A percentile compares a stretch with the other conserved stretches of the same genome.
phyloP scores from a whole-genome alignment of 1,139 yeast species.

The Scheffersomyces quercinus region DNA sequence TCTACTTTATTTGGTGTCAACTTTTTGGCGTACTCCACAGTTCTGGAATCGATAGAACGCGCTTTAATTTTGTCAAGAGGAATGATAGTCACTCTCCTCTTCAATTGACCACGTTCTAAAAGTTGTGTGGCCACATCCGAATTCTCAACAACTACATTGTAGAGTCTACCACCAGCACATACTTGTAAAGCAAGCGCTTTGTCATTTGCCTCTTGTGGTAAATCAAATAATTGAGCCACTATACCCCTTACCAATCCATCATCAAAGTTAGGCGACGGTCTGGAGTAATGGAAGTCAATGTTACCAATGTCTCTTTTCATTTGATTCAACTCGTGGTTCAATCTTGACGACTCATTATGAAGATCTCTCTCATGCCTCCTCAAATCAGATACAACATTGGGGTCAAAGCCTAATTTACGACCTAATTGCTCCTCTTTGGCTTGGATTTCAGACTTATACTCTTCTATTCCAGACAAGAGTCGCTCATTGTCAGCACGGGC shows the following conservation, averaged over 20 bases:
- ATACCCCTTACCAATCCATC: constrained; percentile 75
- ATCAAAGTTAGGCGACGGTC: constrained; percentile 64
- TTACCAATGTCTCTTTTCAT: constrained; percentile 68
- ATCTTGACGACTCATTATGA: constrained; percentile 31
- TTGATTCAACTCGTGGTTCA: constrained; percentile 54
- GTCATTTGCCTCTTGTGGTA: constrained; percentile 57
- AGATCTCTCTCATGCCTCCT: constrained; percentile 42
- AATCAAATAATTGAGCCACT: constrained; percentile 79
- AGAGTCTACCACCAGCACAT: constrained; percentile 91
- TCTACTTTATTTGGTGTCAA: constrained; percentile 84
- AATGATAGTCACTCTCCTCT: constrained; percentile 84
- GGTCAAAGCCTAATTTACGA: constrained; percentile 58
- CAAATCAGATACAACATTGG: constrained; percentile 45
- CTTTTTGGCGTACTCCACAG: constrained; percentile 60
- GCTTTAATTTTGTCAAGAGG: constrained; percentile 86
- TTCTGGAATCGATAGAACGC: constrained; percentile 42
- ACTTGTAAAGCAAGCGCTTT: constrained; percentile 86
- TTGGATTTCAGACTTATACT: constrained; percentile 39
- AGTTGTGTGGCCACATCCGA: constrained; percentile 82
- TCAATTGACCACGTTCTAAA: constrained; percentile 73
- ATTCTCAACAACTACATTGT: constrained; percentile 87
- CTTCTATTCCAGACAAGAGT: constrained; percentile 44
- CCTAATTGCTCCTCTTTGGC: constrained; percentile 46
- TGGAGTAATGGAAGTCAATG: constrained; percentile 72
- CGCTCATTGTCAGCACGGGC: constrained; percentile 57